Percentiles rank a stretch among this genome's conserved stretches.
Conservation (phyloP, 495 filamentous ascomycete species). For the Parathielavia appendiculata region DNA sequence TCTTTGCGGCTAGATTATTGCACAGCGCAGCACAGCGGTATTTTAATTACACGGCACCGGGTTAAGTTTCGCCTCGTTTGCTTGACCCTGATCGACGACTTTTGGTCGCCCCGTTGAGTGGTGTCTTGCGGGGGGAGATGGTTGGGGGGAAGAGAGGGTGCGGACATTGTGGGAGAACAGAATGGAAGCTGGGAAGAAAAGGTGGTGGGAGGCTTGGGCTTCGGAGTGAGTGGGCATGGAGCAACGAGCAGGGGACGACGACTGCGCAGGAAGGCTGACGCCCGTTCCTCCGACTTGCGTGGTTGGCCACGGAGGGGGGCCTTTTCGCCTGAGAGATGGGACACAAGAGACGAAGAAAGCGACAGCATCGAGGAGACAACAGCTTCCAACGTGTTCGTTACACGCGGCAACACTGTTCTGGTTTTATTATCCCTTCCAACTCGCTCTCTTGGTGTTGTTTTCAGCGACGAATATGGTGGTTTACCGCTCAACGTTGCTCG, state of each 20-base stretch:
- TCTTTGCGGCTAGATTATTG: conserved; percentile 30
- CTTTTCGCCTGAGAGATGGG: background rate
- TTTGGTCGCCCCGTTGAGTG: background rate
- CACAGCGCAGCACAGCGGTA: conserved; percentile 26
- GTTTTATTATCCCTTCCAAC: background rate
- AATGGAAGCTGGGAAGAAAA: too few species aligned
- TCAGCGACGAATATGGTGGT: conserved; percentile 7
- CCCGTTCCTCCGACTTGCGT: background rate
- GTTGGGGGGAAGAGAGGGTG: background rate
- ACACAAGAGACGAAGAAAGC: background rate
- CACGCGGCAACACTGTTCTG: background rate
- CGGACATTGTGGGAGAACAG: background rate
- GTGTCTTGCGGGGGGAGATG: background rate
- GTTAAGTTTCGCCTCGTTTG: background rate
- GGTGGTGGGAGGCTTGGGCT: background rate
- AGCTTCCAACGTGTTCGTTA: background rate
- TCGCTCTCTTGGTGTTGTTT: background rate
- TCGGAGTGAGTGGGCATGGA: background rate
- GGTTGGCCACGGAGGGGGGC: background rate
- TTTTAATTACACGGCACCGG: conserved; percentile 15
- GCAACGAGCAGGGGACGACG: background rate
- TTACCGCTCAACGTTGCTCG: background rate
- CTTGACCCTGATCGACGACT: background rate
- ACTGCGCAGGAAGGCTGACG: background rate
- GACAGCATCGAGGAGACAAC: conserved; percentile 1